Evolutionary conservation across 176 grass and related monocot genomes (phyloP), one percentile per base, ranked within the genome.

Genomic region (Pharus latifolius): DNA sequence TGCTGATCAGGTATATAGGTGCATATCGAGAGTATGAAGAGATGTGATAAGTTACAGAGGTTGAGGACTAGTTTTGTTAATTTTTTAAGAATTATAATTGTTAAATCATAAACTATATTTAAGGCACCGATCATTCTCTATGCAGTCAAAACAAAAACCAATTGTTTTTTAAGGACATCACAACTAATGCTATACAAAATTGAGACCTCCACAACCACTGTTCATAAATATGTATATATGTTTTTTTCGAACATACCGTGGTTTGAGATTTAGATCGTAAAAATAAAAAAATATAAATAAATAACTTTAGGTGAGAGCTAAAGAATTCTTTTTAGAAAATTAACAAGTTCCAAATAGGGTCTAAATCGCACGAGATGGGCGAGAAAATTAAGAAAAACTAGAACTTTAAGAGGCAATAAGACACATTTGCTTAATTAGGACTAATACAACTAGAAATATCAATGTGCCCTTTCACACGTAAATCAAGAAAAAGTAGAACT

Each of bases 121-220:
- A 40, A 49, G n/a, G 48, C 46, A 47, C 70, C 70, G 30, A 65
- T 76, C 38, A 76, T 80, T 57, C 64, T 18, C 10, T 33, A 0
- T 10, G 4, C 80, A 80, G 77, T 80, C 76, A 85, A 76, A 75
- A 66, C 43, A 43, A 50, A 85, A 31, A 74, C 32, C 49, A 25
- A 5, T 29, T 24, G 30, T 67, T 77, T 55, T 62, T 47, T 11
- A 80, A 62, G 70, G 70, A 80, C 83, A 58, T 63, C 70, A 20
- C 77, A 85, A 49, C 77, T 76, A 85, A 85, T 74, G 51, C 14
- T 63, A 46, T 85, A 69, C 42, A 75, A 64, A 49, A 63, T 56
- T 63, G 65, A 56, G 53, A 15, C 23, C 17, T 70, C 25, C 67
- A 52, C 82, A 73, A 78, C 60, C 63, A 75, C 76, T 85, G 48